These are phyloP conservation scores for Beauveria asiatica DNA, from an alignment of 2,329 filamentous ascomycete genomes.

Conservation along the genomic window DNA sequence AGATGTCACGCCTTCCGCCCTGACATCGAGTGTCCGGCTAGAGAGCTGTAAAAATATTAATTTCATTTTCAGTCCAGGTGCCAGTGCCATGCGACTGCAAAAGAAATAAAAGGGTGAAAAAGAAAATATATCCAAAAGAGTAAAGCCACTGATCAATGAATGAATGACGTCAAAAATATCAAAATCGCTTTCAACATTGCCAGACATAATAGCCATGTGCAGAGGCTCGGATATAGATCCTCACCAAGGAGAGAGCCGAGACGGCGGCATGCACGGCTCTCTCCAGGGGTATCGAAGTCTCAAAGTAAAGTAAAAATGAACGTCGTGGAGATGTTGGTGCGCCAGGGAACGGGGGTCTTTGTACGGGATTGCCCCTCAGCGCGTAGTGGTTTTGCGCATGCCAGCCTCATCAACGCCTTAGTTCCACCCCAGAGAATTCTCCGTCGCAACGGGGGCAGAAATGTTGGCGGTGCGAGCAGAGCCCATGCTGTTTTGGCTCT, in stretches of 20 bases:
- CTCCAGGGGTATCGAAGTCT: conserved; percentile 9
- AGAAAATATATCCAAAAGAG: conserved; percentile 4
- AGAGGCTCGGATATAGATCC: conserved; percentile 6
- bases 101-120: background rate
- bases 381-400: background rate
- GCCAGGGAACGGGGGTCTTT: background rate
- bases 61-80: background rate
- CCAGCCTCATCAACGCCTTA: conserved; percentile 35
- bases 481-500: conserved; percentile 59
- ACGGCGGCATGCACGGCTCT: background rate
- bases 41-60: background rate
- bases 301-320: conserved; percentile 6
- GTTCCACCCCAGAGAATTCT: conserved; percentile 95
- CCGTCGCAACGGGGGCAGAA: conserved; percentile 81
- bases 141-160: background rate
- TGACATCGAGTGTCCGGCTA: background rate
- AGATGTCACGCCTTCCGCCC: background rate
- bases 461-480: conserved; percentile 58
- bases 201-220: background rate
- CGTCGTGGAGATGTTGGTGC: conserved; percentile 3
- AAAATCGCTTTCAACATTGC: conserved; percentile 8
- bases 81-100: background rate
- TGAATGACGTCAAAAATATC: conserved; percentile 2
- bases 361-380: background rate
- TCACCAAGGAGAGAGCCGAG: conserved; percentile 2